phyloP scores from a whole-genome alignment of 192 early-diverging fungal species.

The Backusella tarrabulga region DNA sequence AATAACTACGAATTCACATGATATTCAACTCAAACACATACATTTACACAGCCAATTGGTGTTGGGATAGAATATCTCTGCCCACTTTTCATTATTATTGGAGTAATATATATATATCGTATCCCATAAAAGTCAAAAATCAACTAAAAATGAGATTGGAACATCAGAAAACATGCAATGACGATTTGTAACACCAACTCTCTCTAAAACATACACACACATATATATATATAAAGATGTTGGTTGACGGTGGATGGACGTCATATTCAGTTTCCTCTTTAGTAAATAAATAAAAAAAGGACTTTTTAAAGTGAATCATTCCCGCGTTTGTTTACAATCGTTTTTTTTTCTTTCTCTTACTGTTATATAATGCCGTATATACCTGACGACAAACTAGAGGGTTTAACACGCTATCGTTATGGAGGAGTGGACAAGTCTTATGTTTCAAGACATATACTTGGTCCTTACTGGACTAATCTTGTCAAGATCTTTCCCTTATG shows the following conservation, averaged over 20 bases:
- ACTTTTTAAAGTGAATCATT: neutral
- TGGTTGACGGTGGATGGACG: neutral
- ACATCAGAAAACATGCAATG: neutral
- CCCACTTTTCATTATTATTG: neutral
- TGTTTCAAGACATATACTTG: conserved; percentile 76
- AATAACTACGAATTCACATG: neutral
- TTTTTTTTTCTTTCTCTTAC: neutral
- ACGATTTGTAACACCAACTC: neutral
- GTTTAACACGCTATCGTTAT: conserved; percentile 80
- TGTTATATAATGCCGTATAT: conserved; percentile 51
- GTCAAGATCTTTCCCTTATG: conserved; percentile 87
- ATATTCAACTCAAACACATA: neutral
- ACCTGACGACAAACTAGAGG: conserved; percentile 61
- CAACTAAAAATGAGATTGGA: neutral
- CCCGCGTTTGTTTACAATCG: neutral
- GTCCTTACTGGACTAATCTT: conserved; percentile 89
- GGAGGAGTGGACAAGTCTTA: conserved; percentile 80
- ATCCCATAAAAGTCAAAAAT: neutral
- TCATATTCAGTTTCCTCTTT: neutral
- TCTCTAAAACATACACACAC: neutral
- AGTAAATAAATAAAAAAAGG: neutral
- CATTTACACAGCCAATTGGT: no score
- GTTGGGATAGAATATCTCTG: no score
- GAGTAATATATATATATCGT: neutral
- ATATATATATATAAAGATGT: neutral